phyloP scores from a whole-genome alignment of 495 filamentous ascomycete species.

The Jackrogersella minutella region DNA sequence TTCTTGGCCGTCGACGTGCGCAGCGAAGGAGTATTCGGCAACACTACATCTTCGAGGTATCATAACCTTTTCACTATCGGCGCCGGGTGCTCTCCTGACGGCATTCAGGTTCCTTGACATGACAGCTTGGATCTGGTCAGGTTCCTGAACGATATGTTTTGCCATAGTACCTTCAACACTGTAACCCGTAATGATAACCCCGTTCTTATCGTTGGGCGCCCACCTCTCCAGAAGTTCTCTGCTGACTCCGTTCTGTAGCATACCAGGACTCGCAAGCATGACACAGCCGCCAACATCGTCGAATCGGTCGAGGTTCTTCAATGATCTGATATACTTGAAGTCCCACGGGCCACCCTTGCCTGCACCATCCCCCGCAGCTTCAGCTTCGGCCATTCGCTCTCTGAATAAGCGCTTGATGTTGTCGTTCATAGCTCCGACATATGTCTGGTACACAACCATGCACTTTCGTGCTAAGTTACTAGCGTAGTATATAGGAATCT shows the following conservation, averaged over 20 bases:
- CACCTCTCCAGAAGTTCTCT: constrained; percentile 91
- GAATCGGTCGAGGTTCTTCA: constrained; percentile 92
- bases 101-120: constrained; percentile 74
- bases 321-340: constrained; percentile 86
- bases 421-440: constrained; percentile 97
- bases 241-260: constrained; percentile 95
- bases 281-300: constrained; percentile 96
- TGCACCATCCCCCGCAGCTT: constrained; percentile 72
- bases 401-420: constrained; percentile 93
- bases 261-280: constrained; percentile 96
- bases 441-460: constrained; percentile 98
- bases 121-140: constrained; percentile 88
- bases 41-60: constrained; percentile 91
- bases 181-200: constrained; percentile 96
- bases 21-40: constrained; percentile 92
- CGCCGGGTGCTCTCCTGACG: constrained; percentile 63
- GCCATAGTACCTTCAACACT: constrained; percentile 99
- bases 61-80: constrained; percentile 80
- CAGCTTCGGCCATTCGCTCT: constrained; percentile 85
- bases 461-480: constrained; percentile 92
- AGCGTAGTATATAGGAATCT: constrained; percentile 95
- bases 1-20: constrained; percentile 95
- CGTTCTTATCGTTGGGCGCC: constrained; percentile 94
- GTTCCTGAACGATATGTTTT: constrained; percentile 90
- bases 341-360: constrained; percentile 92